phyloP scores from a whole-genome alignment of 768 basidiomycete genomes.

The Hemileccinum rubropunctum region DNA sequence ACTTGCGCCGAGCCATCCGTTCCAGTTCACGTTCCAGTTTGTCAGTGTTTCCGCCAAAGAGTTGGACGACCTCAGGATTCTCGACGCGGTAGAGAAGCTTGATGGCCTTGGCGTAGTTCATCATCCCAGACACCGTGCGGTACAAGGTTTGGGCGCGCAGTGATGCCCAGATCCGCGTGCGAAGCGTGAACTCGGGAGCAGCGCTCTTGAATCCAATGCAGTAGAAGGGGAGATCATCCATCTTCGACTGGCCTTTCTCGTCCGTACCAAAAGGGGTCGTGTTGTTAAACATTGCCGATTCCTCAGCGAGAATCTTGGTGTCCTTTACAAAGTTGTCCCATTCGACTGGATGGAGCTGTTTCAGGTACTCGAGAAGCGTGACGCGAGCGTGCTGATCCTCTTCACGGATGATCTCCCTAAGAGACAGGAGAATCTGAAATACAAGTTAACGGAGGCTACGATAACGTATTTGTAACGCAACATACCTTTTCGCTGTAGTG shows the following conservation, averaged over 20 bases:
- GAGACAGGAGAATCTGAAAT: conserved; percentile 83
- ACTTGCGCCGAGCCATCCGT: conserved; percentile 96
- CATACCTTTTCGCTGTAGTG: conserved; percentile 97
- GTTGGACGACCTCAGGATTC: conserved; percentile 98
- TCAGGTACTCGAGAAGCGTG: conserved; percentile 95
- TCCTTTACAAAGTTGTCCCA: conserved; percentile 99
- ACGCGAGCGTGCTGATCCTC: conserved; percentile 97
- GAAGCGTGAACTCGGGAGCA: conserved; percentile 96
- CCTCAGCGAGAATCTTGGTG: conserved; percentile 97
- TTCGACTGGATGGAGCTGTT: conserved; percentile 96
- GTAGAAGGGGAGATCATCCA: conserved; percentile 95
- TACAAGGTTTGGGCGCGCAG: conserved; percentile 98
- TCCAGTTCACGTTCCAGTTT: conserved; percentile 94
- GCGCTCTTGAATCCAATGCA: conserved; percentile 99
- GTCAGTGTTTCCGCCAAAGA: conserved; percentile 97
- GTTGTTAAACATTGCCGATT: conserved; percentile 83
- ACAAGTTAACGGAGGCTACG: conserved; percentile 2
- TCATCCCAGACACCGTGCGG: conserved; percentile 98
- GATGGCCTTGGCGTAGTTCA: conserved; percentile 99
- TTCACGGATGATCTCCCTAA: conserved; percentile 98
- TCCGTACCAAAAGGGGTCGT: conserved; percentile 66
- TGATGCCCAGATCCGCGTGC: conserved; percentile 99
- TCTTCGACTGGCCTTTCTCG: conserved; percentile 83
- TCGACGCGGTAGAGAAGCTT: conserved; percentile 99
- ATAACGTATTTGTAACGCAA: neutral